Base-by-base conservation (phyloP, 2,329 filamentous ascomycete species). In the Dissoconium aciculare region DNA sequence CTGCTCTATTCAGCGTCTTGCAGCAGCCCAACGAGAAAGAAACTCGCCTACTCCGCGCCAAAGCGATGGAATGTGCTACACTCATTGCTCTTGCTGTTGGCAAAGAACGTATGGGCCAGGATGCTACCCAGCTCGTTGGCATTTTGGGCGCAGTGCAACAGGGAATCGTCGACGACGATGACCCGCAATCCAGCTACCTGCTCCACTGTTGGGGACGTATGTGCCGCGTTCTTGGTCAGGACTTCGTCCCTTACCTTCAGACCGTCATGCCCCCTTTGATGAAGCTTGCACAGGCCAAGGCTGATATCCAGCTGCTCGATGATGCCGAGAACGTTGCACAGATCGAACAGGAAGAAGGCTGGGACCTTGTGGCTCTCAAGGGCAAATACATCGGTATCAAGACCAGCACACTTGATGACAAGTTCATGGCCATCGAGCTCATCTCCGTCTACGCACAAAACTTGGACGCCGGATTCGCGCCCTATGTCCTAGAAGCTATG, bases 151-250 rank as follows among this genome's bases (percentile, higher is more conserved):
- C 71, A 39, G 92, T 95, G 34, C 89, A 98, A 55, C 67, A 74
- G 45, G 78, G 69, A 50, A 89, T 95, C 39, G 78, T 75, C 4
- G 89, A 98, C 47, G 62, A 84, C 1, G 89, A 98, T 47, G 89
- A 98, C 51, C 89, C 89, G 23, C 89, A 98, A 57, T 80, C 84
- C 11, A 87, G 92, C 49, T 98, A 98, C 55, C 69, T 98, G 19
- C 81, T 98, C 59, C 89, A 98, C 65, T 98, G 89, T 62, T 98
- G 89, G 89, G 89, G 89, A 31, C 76, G 89, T 28, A 98, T 98
- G 89, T 95, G 87, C 59, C 78, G 89, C 42, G 87, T 98, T 16
- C 69, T 98, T 40, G 84, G 80, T 12, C 63, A 71, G 28, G 85
- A 94, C 46, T 98, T 98, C 57, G 66, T 95, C 9, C 85, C 85